These are phyloP conservation scores for Spergularia bocconei DNA, from an alignment of 148 eudicot genomes.

Conservation along the genomic window DNA sequence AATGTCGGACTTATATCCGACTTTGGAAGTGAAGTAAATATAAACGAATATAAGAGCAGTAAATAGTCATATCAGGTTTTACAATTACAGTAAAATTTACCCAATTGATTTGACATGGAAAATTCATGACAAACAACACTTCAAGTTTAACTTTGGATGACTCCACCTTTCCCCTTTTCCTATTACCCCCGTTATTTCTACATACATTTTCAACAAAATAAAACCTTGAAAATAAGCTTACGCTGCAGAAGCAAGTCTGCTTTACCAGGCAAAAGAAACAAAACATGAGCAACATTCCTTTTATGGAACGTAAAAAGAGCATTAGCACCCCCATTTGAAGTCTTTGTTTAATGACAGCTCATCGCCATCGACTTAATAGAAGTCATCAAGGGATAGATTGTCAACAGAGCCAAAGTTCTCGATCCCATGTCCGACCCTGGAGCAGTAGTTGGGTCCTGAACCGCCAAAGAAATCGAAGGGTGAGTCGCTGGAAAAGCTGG, in stretches of 20 bases:
- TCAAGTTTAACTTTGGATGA: conserved; percentile 2
- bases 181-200: conserved; percentile 25
- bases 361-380: conserved; percentile 23
- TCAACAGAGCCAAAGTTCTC: conserved; percentile 45
- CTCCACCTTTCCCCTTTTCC: not conserved
- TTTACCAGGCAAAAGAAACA: conserved; percentile 14
- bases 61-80: conserved; percentile 10
- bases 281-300: conserved; percentile 12
- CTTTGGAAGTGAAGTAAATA: no score
- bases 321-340: not conserved
- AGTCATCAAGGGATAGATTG: conserved; percentile 52
- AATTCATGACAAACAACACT: conserved; percentile 16
- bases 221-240: conserved; percentile 11
- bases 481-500: conserved; percentile 41
- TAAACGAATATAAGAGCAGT: not conserved
- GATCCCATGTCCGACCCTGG: conserved; percentile 29
- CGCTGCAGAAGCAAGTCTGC: conserved; percentile 6
- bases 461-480: conserved; percentile 53
- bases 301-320: not conserved
- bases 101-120: conserved; percentile 21
- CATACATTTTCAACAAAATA: conserved; percentile 22
- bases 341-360: not conserved
- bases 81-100: conserved; percentile 25
- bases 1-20: no score
- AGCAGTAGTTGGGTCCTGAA: conserved; percentile 32